phyloP scores from a whole-genome alignment of 306 rosid genomes.

The Rubus parviflorus region DNA sequence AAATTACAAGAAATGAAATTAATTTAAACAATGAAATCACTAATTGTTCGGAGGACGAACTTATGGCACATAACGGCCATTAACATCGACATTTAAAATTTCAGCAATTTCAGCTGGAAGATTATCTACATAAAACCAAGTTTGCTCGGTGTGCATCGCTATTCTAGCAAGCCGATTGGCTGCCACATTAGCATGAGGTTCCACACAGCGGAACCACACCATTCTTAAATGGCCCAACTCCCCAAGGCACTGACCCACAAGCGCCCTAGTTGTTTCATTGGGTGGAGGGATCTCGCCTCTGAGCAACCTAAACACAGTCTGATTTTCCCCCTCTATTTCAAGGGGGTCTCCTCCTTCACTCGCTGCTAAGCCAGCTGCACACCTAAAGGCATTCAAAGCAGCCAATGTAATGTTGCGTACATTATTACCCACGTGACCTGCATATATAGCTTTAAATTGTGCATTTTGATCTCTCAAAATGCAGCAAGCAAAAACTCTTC shows the following conservation, averaged over 20 bases:
- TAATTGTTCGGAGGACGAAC: too few species aligned
- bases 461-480: conserved; percentile 23
- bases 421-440: not conserved
- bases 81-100: too few species aligned
- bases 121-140: not conserved
- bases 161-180: conserved; percentile 5
- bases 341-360: conserved; percentile 19
- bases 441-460: conserved; percentile 4
- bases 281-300: not conserved
- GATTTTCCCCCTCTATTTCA: conserved; percentile 20
- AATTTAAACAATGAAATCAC: too few species aligned
- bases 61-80: too few species aligned
- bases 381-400: not conserved
- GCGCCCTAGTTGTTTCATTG: not conserved
- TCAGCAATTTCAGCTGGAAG: conserved; percentile 7
- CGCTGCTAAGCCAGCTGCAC: conserved; percentile 10
- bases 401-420: too few species aligned
- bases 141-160: not conserved
- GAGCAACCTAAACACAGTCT: not conserved
- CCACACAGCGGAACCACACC: not conserved
- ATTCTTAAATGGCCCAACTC: not conserved
- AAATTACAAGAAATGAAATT: too few species aligned
- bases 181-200: not conserved
- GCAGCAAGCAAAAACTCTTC: not conserved
- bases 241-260: not conserved